Evolutionary conservation across 2,329 filamentous ascomycete genomes (phyloP), one percentile per base, ranked within the genome.

Genomic region (Elsinoe perseae): DNA sequence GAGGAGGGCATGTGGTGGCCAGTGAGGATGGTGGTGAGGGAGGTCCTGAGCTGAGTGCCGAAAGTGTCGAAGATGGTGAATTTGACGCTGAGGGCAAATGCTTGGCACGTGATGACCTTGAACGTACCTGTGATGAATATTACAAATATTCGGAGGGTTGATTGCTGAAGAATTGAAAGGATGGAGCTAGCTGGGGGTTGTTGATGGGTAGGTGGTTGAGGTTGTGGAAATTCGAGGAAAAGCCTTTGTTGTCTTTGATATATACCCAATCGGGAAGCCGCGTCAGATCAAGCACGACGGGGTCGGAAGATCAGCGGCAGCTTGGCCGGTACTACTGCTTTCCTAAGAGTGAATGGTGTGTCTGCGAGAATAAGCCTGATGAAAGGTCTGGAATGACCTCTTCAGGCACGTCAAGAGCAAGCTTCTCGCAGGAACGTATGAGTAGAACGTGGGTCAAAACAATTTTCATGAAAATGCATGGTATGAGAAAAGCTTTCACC

Each of bases 401-500:
- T 14, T 36, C 32, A 36, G 12, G 20, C 20, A 44, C 7, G 40
- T 44, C 18, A 44, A 21, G 23, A n/a, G 25, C 40, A 25, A 27
- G 12, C 3, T 14, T 12, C 2, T 4, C 23, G 16, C 18, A 7
- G 9, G 9, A 21, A 12, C 8, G 23, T 9, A 2, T 12, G 25
- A 21, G 2, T 12, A 44, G 20, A 10, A 21, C 12, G 20, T 25
- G 4, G 23, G 44, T 2, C 12, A 50, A 12, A 25, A 18, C n/a
- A 21, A 12, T 44, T 44, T 44, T 10, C 20, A 44, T 25, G 18
- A 21, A 44, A 12, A 44, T 52, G 28, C 25, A 38, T 28, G 27
- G 12, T 25, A 52, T 52, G 30, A 38, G 25, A 52, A 18, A 28
- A 44, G 8, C n/a, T 30, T 52, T 52, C 28, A 52, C 48, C 32